Percentiles rank a stretch among this genome's conserved stretches.
phyloP scores from a whole-genome alignment of 2,329 filamentous ascomycete species.

The Talaromyces sp. region DNA sequence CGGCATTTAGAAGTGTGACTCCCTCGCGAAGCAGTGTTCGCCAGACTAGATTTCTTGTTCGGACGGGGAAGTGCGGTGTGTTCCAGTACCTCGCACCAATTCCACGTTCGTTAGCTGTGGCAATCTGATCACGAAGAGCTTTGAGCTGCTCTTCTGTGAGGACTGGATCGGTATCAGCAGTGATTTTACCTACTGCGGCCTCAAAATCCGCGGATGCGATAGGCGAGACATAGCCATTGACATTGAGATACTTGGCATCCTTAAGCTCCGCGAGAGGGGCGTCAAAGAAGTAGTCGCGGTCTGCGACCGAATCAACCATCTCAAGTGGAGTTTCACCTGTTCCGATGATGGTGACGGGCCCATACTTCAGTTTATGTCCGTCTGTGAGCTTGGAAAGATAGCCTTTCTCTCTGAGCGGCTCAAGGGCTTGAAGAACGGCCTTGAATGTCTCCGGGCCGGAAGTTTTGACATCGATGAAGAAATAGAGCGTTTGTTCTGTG shows the following conservation, averaged over 20 bases:
- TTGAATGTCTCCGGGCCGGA: conserved; percentile 59
- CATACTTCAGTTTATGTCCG: conserved; percentile 46
- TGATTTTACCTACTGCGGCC: conserved; percentile 42
- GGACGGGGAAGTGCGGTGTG: conserved; percentile 61
- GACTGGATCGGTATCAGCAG: conserved; percentile 39
- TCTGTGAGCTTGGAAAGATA: conserved; percentile 58
- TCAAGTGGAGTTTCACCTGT: conserved; percentile 59
- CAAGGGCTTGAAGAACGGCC: conserved; percentile 57
- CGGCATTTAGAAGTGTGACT: conserved; percentile 65
- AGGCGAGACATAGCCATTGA: conserved; percentile 54
- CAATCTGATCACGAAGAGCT: conserved; percentile 57
- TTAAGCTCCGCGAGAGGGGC: conserved; percentile 54
- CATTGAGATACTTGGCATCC: conserved; percentile 43
- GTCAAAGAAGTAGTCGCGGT: conserved; percentile 64
- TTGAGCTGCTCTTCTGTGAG: conserved; percentile 48
- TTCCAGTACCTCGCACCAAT: conserved; percentile 67
- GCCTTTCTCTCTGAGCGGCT: conserved; percentile 57
- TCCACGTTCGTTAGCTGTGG: conserved; percentile 57
- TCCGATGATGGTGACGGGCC: conserved; percentile 64
- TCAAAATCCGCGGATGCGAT: conserved; percentile 59
- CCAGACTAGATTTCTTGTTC: conserved; percentile 63
- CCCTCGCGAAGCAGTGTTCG: conserved; percentile 58
- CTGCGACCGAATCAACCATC: conserved; percentile 49
- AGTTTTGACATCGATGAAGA: conserved; percentile 68
- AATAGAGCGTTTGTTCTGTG: conserved; percentile 61